phyloP scores from a whole-genome alignment of 768 basidiomycete genomes.

The Boletales sp. region DNA sequence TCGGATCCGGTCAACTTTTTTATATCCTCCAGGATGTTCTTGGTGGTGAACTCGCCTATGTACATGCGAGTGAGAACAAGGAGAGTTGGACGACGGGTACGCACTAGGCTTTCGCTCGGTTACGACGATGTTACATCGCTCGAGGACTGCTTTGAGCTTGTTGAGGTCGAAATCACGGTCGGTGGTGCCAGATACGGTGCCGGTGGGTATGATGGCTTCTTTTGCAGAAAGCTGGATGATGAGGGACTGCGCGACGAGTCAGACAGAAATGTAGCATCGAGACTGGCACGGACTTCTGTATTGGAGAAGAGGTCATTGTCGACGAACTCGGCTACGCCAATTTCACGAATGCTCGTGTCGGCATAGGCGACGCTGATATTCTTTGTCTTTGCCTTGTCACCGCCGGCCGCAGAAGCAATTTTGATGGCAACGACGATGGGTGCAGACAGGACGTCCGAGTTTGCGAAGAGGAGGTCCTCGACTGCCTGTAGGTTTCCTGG shows the following conservation, averaged over 20 bases:
- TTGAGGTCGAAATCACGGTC: conserved; percentile 85
- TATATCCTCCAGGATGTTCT: conserved; percentile 78
- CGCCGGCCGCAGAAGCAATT: conserved; percentile 51
- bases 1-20: conserved; percentile 36
- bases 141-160: conserved; percentile 82
- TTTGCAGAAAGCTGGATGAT: conserved; percentile 97
- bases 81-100: conserved; percentile 16
- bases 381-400: conserved; percentile 59
- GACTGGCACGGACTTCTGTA: conserved; percentile 62
- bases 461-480: conserved; percentile 82
- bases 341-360: conserved; percentile 78
- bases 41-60: conserved; percentile 79
- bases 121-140: conserved; percentile 85
- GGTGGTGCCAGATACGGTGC: conserved; percentile 66
- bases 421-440: conserved; percentile 91
- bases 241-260: conserved; percentile 58
- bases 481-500: conserved; percentile 69
- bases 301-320: conserved; percentile 97
- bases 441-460: conserved; percentile 74
- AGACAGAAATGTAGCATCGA: background rate
- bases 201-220: conserved; percentile 81
- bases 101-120: conserved; percentile 86
- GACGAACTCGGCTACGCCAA: conserved; percentile 88
- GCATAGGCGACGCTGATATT: conserved; percentile 87
- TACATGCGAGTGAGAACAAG: background rate